Percentiles rank a stretch among this genome's conserved stretches.
Evolutionary conservation across 345 rosid genomes (phyloP).

Genomic region (Linum usitatissimum): DNA sequence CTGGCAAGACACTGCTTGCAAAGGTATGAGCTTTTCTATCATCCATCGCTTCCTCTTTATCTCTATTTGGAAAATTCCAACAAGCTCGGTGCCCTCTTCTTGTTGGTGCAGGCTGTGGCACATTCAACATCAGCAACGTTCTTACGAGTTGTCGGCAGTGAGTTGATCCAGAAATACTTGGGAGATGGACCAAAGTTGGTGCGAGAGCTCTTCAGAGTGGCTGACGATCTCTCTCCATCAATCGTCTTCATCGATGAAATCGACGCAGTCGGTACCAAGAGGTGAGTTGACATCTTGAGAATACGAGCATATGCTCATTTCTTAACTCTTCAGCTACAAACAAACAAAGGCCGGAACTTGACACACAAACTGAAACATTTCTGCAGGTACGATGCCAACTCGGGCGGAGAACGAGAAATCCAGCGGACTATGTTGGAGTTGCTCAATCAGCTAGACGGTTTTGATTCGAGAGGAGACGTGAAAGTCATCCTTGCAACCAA

Average conservation of each 20-base stretch:
- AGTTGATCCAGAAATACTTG: slow-evolving; percentile 87
- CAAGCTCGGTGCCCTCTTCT: not conserved
- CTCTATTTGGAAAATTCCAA: not conserved
- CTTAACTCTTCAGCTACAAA: not conserved
- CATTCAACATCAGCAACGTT: slow-evolving; percentile 97
- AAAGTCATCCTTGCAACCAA: slow-evolving; percentile 96
- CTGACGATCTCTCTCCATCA: slow-evolving; percentile 90
- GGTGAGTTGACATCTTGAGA: slow-evolving; percentile 30
- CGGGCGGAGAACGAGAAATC: slow-evolving; percentile 97
- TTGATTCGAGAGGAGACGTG: slow-evolving; percentile 95
- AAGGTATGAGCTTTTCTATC: slow-evolving; percentile 37
- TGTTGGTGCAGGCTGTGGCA: slow-evolving; percentile 68
- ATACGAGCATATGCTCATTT: not conserved
- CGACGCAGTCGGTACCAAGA: slow-evolving; percentile 93
- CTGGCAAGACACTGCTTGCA: slow-evolving; percentile 98
- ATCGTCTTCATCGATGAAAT: slow-evolving; percentile 96
- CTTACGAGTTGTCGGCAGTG: slow-evolving; percentile 95
- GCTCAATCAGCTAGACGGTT: slow-evolving; percentile 90
- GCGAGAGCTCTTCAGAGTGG: slow-evolving; percentile 93
- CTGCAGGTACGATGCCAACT: slow-evolving; percentile 77
- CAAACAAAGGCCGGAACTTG: slow-evolving; percentile 1
- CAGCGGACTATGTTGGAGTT: slow-evolving; percentile 98
- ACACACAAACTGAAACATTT: not conserved
- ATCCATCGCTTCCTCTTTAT: not conserved
- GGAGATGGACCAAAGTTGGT: slow-evolving; percentile 97